These are phyloP conservation scores for Boletus reticuloceps DNA, from an alignment of 768 basidiomycete species.

Conservation along the genomic window DNA sequence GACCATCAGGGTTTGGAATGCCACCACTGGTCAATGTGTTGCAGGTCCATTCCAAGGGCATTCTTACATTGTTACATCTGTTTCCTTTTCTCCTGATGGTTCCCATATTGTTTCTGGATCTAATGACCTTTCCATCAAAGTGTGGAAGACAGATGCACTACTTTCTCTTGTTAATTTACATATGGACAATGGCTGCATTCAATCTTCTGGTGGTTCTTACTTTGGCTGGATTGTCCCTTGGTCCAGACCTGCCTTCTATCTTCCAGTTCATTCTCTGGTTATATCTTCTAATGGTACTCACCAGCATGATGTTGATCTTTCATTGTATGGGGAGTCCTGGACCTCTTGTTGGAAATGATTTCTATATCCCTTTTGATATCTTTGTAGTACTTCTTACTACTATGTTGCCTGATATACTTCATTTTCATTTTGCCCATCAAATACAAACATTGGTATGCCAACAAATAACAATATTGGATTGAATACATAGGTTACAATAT, in stretches of 20 bases:
- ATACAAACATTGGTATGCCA: no score
- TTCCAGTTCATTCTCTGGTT: background rate
- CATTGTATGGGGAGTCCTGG: background rate
- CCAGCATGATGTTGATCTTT: background rate
- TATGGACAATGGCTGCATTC: background rate
- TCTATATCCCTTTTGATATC: no score
- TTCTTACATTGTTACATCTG: no score
- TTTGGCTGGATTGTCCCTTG: background rate
- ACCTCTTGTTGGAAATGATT: background rate
- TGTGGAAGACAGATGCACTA: background rate
- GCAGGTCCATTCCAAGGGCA: no score
- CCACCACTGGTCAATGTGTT: no score
- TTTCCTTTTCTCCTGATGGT: no score
- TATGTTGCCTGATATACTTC: no score
- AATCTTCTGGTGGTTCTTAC: background rate
- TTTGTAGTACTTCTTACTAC: no score
- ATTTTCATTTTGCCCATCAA: no score
- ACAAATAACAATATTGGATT: no score
- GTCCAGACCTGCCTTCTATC: background rate
- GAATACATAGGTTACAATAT: no score
- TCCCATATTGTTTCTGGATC: background rate
- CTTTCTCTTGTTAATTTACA: background rate
- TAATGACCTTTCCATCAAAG: background rate
- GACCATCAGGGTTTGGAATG: no score
- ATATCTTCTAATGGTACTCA: background rate